Evolutionary conservation across 345 rosid species (phyloP).

Genomic region (Dipteronia dyeriana): DNA sequence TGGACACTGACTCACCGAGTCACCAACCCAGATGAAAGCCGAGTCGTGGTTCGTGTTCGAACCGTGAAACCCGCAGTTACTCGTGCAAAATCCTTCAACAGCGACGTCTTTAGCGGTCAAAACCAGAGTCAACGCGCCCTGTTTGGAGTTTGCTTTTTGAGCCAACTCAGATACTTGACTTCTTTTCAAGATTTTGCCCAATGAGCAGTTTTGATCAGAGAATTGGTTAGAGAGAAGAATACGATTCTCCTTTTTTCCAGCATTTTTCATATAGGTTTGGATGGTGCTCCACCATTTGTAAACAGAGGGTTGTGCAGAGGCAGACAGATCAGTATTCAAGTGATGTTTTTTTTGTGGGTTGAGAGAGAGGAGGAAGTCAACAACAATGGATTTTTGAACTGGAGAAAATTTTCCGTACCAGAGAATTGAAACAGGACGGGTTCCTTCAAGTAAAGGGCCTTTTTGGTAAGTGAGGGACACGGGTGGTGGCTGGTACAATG

Average conservation of each 20-base stretch:
- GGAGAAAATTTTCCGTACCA: constrained; percentile 42
- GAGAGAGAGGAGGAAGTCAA: constrained; percentile 36
- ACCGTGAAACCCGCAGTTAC: constrained; percentile 46
- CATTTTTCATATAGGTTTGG: constrained; percentile 34
- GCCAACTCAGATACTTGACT: constrained; percentile 29
- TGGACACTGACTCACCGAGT: constrained; percentile 48
- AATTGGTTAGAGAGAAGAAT: constrained; percentile 24
- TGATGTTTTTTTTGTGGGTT: neutral
- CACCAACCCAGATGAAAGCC: constrained; percentile 43
- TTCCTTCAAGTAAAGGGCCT: constrained; percentile 38
- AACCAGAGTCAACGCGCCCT: constrained; percentile 32
- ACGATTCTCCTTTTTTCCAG: constrained; percentile 23
- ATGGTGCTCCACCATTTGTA: constrained; percentile 36
- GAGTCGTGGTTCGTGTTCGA: constrained; percentile 14
- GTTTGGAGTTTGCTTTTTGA: constrained; percentile 14
- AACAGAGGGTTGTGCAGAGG: constrained; percentile 22
- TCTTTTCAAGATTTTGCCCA: constrained; percentile 32
- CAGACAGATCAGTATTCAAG: neutral
- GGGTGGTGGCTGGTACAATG: constrained; percentile 30
- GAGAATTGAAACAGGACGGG: constrained; percentile 31
- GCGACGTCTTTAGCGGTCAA: constrained; percentile 41
- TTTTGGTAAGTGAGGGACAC: constrained; percentile 33
- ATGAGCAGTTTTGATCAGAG: constrained; percentile 31
- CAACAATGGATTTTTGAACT: constrained; percentile 35
- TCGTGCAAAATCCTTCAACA: constrained; percentile 47